These are phyloP conservation scores for Ceratocystis harringtonii DNA, from an alignment of 2,329 filamentous ascomycete genomes.

Conservation along the genomic window DNA sequence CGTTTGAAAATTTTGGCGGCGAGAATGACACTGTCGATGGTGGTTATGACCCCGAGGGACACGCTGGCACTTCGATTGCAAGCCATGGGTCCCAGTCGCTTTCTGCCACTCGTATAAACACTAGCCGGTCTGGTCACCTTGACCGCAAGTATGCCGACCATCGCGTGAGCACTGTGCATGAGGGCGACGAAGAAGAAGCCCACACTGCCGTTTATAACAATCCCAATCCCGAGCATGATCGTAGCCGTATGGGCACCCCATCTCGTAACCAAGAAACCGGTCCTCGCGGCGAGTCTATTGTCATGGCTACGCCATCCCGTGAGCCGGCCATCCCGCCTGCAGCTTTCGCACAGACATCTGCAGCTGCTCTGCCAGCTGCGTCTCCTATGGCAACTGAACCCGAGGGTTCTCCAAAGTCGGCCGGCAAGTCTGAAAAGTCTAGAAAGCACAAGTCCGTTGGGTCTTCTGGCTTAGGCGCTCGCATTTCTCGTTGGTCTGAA, in stretches of 20 bases:
- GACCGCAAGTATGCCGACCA: constrained; percentile 53
- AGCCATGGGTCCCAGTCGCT: constrained; percentile 31
- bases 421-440: constrained; percentile 47
- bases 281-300: constrained; percentile 12
- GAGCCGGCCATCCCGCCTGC: constrained; percentile 11
- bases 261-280: constrained; percentile 1
- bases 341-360: constrained; percentile 5
- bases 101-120: constrained; percentile 27
- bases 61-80: constrained; percentile 26
- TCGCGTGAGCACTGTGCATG: constrained; percentile 78
- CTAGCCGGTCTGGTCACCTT: constrained; percentile 58
- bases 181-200: constrained; percentile 59
- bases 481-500: constrained; percentile 94
- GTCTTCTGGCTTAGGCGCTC: constrained; percentile 68
- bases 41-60: constrained; percentile 49
- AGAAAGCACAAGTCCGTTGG: constrained; percentile 81
- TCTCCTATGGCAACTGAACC: constrained; percentile 38
- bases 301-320: constrained; percentile 8
- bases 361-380: neutral
- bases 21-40: constrained; percentile 57
- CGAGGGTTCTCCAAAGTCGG: constrained; percentile 54
- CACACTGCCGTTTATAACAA: constrained; percentile 29
- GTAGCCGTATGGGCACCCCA: constrained; percentile 22
- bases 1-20: constrained; percentile 53
- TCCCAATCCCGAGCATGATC: constrained; percentile 23